phyloP scores from a whole-genome alignment of 129 eudicot species.

The Mikania micrantha region DNA sequence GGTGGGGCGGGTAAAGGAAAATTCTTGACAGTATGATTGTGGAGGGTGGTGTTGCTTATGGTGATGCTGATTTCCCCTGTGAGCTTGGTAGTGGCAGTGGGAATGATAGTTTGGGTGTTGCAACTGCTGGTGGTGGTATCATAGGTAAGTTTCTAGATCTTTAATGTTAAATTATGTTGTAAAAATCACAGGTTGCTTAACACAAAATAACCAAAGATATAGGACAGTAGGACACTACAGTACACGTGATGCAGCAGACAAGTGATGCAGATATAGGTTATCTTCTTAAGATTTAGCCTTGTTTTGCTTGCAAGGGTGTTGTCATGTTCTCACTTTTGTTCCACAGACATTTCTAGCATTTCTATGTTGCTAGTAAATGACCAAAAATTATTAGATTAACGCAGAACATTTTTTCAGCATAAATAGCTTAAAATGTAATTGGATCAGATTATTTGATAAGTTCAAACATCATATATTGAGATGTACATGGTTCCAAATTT shows the following conservation, averaged over 20 bases:
- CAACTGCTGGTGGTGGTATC: constrained; percentile 90
- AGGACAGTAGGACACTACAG: background rate
- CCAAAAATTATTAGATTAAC: background rate
- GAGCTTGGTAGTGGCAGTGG: constrained; percentile 99
- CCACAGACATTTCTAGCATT: background rate
- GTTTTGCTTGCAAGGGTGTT: background rate
- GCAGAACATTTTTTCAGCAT: background rate
- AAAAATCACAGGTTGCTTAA: background rate
- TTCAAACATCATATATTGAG: background rate
- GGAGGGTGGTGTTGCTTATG: constrained; percentile 66
- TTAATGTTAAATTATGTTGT: constrained; percentile 7
- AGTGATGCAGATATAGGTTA: background rate
- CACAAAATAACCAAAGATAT: background rate
- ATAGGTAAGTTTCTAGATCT: constrained; percentile 41
- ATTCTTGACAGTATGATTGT: constrained; percentile 39
- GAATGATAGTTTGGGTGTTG: constrained; percentile 55
- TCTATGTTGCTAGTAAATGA: background rate
- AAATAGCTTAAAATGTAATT: background rate
- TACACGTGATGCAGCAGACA: background rate
- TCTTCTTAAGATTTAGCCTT: background rate
- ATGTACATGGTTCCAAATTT: background rate
- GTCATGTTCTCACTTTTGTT: background rate
- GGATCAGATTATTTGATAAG: background rate
- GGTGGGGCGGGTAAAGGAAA: constrained; percentile 77
- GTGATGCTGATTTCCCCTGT: constrained; percentile 80